Evolutionary conservation across 2,329 filamentous ascomycete genomes (phyloP).

Genomic region (Catunica adiposa): DNA sequence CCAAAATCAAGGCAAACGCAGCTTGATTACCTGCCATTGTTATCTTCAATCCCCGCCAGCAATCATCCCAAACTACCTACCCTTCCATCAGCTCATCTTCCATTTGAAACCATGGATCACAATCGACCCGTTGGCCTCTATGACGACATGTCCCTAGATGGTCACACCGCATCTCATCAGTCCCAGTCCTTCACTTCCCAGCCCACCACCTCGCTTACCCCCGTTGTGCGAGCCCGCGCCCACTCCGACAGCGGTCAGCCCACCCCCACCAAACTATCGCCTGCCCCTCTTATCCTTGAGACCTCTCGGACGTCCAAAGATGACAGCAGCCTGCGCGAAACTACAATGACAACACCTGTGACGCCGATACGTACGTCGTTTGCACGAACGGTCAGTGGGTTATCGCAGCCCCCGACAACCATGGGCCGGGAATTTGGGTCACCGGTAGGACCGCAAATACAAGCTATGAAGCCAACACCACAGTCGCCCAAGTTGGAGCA

Average conservation of each 20-base stretch:
- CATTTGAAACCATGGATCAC: constrained; percentile 1
- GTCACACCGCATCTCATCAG: background rate
- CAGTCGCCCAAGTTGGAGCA: constrained; percentile 76
- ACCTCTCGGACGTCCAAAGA: constrained; percentile 45
- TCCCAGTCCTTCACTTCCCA: background rate
- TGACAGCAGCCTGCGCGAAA: constrained; percentile 39
- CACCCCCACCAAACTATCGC: constrained; percentile 38
- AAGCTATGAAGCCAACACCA: constrained; percentile 25
- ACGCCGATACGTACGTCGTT: constrained; percentile 58
- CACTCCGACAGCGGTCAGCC: constrained; percentile 12
- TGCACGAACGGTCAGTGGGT: constrained; percentile 30
- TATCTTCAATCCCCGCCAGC: background rate
- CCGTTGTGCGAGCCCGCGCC: constrained; percentile 8
- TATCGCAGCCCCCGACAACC: constrained; percentile 2
- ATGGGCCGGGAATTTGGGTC: constrained; percentile 6
- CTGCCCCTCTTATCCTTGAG: constrained; percentile 40
- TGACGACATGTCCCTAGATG: background rate
- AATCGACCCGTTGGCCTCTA: background rate
- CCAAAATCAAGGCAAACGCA: too few relatives aligned
- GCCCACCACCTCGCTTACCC: background rate
- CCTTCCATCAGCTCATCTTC: background rate
- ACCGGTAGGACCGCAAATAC: background rate
- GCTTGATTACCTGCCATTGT: background rate
- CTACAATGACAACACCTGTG: constrained; percentile 30
- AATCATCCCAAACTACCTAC: background rate